phyloP scores from a whole-genome alignment of 768 basidiomycete species.

The Imleria badia region DNA sequence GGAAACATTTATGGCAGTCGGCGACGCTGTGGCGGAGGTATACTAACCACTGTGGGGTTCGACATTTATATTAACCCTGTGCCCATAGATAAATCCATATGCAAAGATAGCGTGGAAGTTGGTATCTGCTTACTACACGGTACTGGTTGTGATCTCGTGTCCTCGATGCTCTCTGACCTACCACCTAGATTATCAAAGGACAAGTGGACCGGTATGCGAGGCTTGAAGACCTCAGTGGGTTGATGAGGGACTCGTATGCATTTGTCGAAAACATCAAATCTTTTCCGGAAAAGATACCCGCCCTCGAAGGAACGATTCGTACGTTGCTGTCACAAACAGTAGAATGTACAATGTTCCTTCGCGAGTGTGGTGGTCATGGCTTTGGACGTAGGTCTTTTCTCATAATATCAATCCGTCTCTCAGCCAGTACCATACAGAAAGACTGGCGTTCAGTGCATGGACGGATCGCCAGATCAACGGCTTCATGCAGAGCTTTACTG shows the following conservation, averaged over 20 bases:
- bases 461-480: constrained; percentile 18
- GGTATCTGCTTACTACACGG: constrained; percentile 29
- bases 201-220: constrained; percentile 28
- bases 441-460: constrained; percentile 18
- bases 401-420: no score
- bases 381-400: constrained; percentile 31
- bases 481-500: constrained; percentile 23
- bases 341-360: constrained; percentile 38
- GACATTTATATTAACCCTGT: neutral
- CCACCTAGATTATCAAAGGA: constrained; percentile 24
- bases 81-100: constrained; percentile 25
- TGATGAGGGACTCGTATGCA: constrained; percentile 33
- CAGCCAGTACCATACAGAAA: constrained; percentile 12
- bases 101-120: constrained; percentile 30
- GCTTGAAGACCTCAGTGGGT: constrained; percentile 24
- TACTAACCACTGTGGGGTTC: neutral
- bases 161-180: constrained; percentile 6
- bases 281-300: constrained; percentile 28
- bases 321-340: constrained; percentile 33
- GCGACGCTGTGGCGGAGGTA: constrained; percentile 26
- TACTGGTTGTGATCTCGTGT: neutral
- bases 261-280: constrained; percentile 32
- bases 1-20: constrained; percentile 25
- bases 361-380: constrained; percentile 35
- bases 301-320: constrained; percentile 28